Base-by-base conservation (phyloP, 768 basidiomycete species). In the Tylopilus subfusipes region DNA sequence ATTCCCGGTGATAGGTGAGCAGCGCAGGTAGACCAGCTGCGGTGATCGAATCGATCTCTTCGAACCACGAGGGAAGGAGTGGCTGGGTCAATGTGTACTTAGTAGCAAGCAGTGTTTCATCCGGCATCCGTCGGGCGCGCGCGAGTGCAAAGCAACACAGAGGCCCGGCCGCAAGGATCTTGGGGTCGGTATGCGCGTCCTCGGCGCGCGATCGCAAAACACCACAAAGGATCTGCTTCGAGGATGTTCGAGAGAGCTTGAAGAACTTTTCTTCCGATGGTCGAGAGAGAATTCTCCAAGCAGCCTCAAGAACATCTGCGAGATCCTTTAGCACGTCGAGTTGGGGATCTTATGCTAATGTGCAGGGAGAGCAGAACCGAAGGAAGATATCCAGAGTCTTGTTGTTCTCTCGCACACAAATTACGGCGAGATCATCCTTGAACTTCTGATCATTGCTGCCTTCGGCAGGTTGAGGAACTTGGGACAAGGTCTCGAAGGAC, bases 401-500 rank as follows among this genome's bases (percentile, higher is more conserved):
- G 42, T 54, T 50, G 19, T 52, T 39, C 52, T 68, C 64, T 10
- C 56, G 19, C 14, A 69, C 25, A 8, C 51, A 38, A 19, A 70
- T 52, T 39, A 70, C 61, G 39, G 50, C 34, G n/a, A 67, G 55
- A 16, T 52, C 56, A 21, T 68, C 60, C 33, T 45, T 60, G 12
- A 25, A 34, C n/a, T 19, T n/a, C 13, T 52, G 57, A 5, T 49
- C 54, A 5, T 38, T 43, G 18, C n/a, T 30, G 8, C 12, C 47
- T 42, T 56, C 24, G 14, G 46, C 16, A n/a, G 68, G 54, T 31
- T 73, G 67, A 3, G 69, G 67, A 9, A 70, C 49, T n/a, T 54
- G 36, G 44, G 75, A 70, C 50, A 76, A 63, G 21, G 59, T 54
- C 29, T 65, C 57, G 54, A 74, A 77, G 55, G 70, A 63, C 0